Percentiles rank a stretch among this genome's conserved stretches.
phyloP scores from a whole-genome alignment of 768 basidiomycete genomes.

The Pulveroboletus sp. region DNA sequence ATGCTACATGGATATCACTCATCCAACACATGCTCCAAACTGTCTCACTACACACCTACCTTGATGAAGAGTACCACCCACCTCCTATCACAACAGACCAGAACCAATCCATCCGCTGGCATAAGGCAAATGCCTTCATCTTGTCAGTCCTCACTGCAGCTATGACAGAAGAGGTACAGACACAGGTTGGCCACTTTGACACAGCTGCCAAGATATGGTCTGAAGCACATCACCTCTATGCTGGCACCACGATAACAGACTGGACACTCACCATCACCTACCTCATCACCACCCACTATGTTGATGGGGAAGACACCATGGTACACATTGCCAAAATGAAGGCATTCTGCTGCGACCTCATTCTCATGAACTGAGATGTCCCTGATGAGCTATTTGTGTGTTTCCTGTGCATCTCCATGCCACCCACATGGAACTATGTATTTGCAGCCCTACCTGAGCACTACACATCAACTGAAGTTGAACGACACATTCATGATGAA shows the following conservation, averaged over 20 bases:
- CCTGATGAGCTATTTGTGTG: conserved; percentile 12
- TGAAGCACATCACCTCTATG: no score
- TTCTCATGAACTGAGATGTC: conserved; percentile 9
- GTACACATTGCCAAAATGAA: conserved; percentile 17
- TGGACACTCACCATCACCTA: conserved; percentile 9
- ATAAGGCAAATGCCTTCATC: no score
- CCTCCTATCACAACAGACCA: background rate
- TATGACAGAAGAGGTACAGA: no score
- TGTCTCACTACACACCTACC: background rate
- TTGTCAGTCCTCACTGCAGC: no score
- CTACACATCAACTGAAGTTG: conserved; percentile 11
- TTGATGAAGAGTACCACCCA: background rate
- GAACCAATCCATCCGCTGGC: background rate
- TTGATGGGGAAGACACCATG: conserved; percentile 4
- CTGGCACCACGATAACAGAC: conserved; percentile 2
- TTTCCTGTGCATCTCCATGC: conserved; percentile 18
- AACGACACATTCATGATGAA: conserved; percentile 3
- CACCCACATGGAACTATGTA: conserved; percentile 10
- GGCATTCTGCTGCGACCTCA: conserved; percentile 1
- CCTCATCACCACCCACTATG: conserved; percentile 4
- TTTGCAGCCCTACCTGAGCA: no score
- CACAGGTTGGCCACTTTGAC: no score
- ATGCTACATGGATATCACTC: background rate
- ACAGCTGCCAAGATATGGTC: no score
- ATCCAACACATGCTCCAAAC: background rate